Evolutionary conservation across 306 rosid species (phyloP), one percentile per base, ranked within the genome.

Genomic region (Gleditsia sinensis): DNA sequence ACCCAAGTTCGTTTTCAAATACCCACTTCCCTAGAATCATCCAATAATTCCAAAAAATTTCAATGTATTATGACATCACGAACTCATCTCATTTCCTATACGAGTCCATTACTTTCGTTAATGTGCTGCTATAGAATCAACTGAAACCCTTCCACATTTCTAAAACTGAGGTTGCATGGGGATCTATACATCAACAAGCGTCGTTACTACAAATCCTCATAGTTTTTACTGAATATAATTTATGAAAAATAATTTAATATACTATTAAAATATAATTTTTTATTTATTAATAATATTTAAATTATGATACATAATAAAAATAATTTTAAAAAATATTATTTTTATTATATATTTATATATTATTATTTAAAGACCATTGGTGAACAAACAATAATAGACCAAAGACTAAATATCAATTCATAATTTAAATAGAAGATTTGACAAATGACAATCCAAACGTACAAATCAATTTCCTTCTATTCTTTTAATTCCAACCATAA

Each of bases 1-100:
- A 70, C 72, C 81, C 70, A 81, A n/a, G n/a, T n/a, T 0, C 4
- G n/a, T 17, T 64, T 21, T 51, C 24, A 49, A 40, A 58, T 32
- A 59, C 27, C 61, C 34, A 56, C 59, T 27, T 30, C 66, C 10
- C 53, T 69, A 7, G 53, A 10, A 23, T 53, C 40, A 76, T 63
- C 60, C 13, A 11, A 9, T n/a, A n/a, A 58, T 23, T 11, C 36
- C 5, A 4, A 8, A 19, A 45, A 2, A 19, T 13, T 37, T 27
- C 67, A 19, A 70, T 24, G 12, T 14, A 25, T 61, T 14, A 25
- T 61, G 62, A 69, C 76, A 69, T 75, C 84, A 75, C 36, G 9
- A 21, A 75, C 61, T 24, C 68, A 42, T n/a, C 50, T 30, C 42
- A 58, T 73, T 67, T 19, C 6, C 21, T 3, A 25, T 0, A 20